These are phyloP conservation scores for sorghum (Sorghum bicolor) DNA, from an alignment of 176 grass and related monocot species.

Conservation along the genomic window DNA sequence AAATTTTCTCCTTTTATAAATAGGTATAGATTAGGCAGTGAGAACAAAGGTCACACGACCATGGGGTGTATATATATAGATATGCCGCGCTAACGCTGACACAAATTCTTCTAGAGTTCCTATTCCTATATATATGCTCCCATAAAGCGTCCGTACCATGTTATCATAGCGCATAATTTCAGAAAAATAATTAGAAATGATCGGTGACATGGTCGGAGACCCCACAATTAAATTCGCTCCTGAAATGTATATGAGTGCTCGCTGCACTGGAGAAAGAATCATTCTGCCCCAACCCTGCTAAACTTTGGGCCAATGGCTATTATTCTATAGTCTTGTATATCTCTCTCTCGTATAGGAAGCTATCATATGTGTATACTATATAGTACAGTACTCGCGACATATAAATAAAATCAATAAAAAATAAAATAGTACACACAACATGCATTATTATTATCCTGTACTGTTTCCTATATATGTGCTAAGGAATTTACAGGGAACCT, in stretches of 20 bases:
- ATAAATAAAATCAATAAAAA: background rate
- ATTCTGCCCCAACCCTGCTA: conserved; percentile 31
- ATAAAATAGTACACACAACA: conserved; percentile 4
- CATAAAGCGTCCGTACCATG: conserved; percentile 35
- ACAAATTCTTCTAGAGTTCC: conserved; percentile 12
- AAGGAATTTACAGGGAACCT: background rate
- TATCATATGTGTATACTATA: background rate
- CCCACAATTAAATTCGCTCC: conserved; percentile 38
- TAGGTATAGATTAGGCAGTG: too few species aligned
- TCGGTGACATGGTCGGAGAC: background rate
- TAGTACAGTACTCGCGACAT: background rate
- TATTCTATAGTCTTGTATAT: background rate
- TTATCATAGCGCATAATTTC: conserved; percentile 43
- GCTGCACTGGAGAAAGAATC: conserved; percentile 45
- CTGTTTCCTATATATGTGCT: background rate
- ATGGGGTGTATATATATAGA: too few species aligned
- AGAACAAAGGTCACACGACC: too few species aligned
- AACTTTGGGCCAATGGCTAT: conserved; percentile 9
- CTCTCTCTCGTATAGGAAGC: background rate
- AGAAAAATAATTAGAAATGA: conserved; percentile 22
- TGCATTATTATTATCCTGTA: background rate
- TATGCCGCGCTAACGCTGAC: background rate
- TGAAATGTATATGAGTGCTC: conserved; percentile 39
- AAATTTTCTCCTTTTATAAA: too few species aligned
- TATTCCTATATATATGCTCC: background rate